phyloP scores from a whole-genome alignment of 306 rosid genomes.

The Sphenostylis stenocarpa region DNA sequence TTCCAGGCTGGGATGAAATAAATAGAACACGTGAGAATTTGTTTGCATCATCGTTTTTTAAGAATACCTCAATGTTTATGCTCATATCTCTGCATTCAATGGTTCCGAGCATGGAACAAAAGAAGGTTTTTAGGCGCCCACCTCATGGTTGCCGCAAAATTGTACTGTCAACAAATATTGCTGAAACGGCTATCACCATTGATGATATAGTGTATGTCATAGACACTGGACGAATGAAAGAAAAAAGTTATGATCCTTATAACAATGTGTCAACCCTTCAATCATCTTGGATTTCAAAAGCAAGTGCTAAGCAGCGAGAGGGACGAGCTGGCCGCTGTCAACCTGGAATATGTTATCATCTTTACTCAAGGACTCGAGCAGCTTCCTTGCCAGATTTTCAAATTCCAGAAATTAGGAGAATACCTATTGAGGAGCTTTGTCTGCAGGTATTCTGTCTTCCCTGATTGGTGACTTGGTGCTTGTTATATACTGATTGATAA shows the following conservation, averaged over 20 bases:
- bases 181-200: conserved; percentile 94
- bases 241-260: conserved; percentile 90
- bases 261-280: conserved; percentile 84
- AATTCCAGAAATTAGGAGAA: conserved; percentile 92
- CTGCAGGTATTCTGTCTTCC: conserved; percentile 68
- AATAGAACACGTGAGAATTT: conserved; percentile 68
- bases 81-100: conserved; percentile 80
- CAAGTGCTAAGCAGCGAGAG: conserved; percentile 93
- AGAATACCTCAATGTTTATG: conserved; percentile 46
- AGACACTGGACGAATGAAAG: conserved; percentile 90
- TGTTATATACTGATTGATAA: conserved; percentile 1
- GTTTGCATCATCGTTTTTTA: conserved; percentile 57
- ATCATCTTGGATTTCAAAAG: conserved; percentile 96
- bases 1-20: conserved; percentile 98
- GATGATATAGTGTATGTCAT: conserved; percentile 94
- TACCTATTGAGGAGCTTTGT: conserved; percentile 92
- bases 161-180: conserved; percentile 89
- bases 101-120: conserved; percentile 81
- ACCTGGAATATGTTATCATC: conserved; percentile 94
- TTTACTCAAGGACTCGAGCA: conserved; percentile 68
- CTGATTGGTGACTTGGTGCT: conserved; percentile 15
- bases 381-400: conserved; percentile 74
- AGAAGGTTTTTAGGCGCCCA: conserved; percentile 66
- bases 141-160: conserved; percentile 84
- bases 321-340: conserved; percentile 99